Conservation (phyloP, 1,284 basidiomycete species). For the Chiua sp. region DNA sequence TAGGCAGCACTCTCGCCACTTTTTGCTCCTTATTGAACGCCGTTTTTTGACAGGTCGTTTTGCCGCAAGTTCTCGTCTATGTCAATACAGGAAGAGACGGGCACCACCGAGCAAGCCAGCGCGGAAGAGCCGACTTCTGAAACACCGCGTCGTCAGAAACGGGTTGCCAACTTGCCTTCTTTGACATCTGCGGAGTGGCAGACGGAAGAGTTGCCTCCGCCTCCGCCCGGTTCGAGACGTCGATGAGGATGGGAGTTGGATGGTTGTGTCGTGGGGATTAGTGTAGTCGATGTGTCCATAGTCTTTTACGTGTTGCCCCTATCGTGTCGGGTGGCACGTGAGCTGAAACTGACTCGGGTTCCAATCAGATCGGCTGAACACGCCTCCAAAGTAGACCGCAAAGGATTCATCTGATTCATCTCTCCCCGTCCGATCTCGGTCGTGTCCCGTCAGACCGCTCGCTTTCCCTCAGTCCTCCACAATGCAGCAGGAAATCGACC, state of each 20-base stretch:
- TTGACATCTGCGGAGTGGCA: constrained; percentile 57
- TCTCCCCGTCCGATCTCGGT: constrained; percentile 20
- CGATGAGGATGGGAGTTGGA: constrained; percentile 2
- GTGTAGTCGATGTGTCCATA: not conserved
- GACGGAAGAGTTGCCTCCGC: constrained; percentile 40
- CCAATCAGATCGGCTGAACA: not conserved
- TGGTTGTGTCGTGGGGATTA: not conserved
- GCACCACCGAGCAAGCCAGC: not conserved
- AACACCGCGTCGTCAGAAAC: constrained; percentile 22
- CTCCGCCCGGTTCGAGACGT: constrained; percentile 9
- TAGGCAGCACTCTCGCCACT: constrained; percentile 4
- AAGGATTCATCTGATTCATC: constrained; percentile 2
- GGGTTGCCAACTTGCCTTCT: constrained; percentile 46
- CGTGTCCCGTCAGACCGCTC: constrained; percentile 19
- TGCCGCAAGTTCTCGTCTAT: constrained; percentile 46
- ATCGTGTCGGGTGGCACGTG: constrained; percentile 29
- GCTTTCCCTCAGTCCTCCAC: constrained; percentile 4
- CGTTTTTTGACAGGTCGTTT: constrained; percentile 39
- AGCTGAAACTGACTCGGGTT: constrained; percentile 24
- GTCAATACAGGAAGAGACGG: constrained; percentile 39
- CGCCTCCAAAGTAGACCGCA: not conserved
- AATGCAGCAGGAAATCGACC: constrained; percentile 78
- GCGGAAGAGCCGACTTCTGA: constrained; percentile 13
- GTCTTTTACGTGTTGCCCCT: no score
- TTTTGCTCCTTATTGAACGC: not conserved